phyloP scores from a whole-genome alignment of 108 stramenopile species.

The Ochromonas danica region DNA sequence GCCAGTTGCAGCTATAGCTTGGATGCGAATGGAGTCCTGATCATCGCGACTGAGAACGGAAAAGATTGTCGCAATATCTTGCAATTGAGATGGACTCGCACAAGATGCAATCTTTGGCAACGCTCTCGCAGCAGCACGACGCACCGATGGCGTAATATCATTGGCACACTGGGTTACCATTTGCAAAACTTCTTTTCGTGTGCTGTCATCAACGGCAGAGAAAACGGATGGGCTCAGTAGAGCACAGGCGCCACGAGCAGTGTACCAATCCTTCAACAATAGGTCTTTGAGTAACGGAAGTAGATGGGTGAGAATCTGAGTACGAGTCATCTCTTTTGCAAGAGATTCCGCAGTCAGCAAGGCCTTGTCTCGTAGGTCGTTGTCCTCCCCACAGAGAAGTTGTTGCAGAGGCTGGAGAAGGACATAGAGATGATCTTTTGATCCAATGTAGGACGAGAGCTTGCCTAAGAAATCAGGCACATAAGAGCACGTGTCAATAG shows the following conservation, averaged over 20 bases:
- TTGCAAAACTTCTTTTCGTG: no score
- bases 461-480: no score
- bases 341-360: constrained; percentile 67
- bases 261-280: constrained; percentile 73
- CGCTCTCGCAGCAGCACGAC: constrained; percentile 82
- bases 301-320: constrained; percentile 61
- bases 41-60: constrained; percentile 76
- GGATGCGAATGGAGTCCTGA: constrained; percentile 90
- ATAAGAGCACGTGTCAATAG: no score
- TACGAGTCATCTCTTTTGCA: constrained; percentile 51
- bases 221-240: neutral
- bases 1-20: constrained; percentile 83
- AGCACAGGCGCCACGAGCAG: neutral
- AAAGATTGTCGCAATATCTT: neutral
- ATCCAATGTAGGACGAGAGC: constrained; percentile 47
- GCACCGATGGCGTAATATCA: constrained; percentile 96
- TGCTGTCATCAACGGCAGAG: neutral
- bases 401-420: constrained; percentile 83
- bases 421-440: constrained; percentile 43
- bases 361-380: constrained; percentile 83
- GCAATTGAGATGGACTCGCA: constrained; percentile 21
- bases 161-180: no score
- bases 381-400: constrained; percentile 87
- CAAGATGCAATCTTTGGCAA: constrained; percentile 71
- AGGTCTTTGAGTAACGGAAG: constrained; percentile 74